Conservation (phyloP, 1,284 basidiomycete genomes). For the Pyrrhoderma noxium region DNA sequence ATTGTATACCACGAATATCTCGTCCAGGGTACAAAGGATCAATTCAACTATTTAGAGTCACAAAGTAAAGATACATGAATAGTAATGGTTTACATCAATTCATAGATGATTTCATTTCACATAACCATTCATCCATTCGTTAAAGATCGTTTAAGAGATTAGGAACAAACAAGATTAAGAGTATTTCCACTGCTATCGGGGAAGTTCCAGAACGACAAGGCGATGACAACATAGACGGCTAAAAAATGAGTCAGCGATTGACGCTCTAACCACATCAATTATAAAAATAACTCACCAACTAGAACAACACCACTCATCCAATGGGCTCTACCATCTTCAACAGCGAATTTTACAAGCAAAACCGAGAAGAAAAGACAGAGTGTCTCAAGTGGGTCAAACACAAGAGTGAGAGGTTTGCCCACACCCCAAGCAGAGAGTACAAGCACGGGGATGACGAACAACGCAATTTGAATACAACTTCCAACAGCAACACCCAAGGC, state of each 20-base stretch:
- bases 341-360: conserved; percentile 53
- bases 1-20: too few species aligned
- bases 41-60: too few species aligned
- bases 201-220: conserved; percentile 38
- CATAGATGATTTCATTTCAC: too few species aligned
- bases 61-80: too few species aligned
- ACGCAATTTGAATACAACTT: conserved; percentile 60
- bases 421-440: conserved; percentile 31
- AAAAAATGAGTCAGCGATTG: not conserved
- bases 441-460: conserved; percentile 58
- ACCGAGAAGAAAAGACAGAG: conserved; percentile 46
- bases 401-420: conserved; percentile 38
- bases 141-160: too few species aligned
- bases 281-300: conserved; percentile 30
- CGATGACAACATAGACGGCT: conserved; percentile 37
- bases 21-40: too few species aligned
- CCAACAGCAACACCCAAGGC: conserved; percentile 58
- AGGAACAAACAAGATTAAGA: not conserved
- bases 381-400: conserved; percentile 36
- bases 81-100: too few species aligned
- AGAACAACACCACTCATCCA: conserved; percentile 53
- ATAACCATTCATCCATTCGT: too few species aligned
- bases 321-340: conserved; percentile 56
- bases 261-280: not conserved
- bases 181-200: conserved; percentile 24